These are phyloP conservation scores for Serendipita sp. DNA, from an alignment of 768 basidiomycete species.

Conservation along the genomic window DNA sequence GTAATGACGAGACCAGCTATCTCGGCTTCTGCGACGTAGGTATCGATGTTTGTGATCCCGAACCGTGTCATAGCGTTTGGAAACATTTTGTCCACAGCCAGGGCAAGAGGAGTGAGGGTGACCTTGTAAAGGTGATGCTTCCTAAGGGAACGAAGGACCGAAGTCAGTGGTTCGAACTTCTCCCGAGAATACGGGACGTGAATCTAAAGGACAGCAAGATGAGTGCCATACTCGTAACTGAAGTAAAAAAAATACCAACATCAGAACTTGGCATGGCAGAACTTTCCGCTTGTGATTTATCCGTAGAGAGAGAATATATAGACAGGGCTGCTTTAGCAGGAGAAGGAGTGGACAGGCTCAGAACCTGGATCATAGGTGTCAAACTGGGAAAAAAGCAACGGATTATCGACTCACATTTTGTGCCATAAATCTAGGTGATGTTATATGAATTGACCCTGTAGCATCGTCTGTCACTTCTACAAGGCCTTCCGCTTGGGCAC, in stretches of 20 bases:
- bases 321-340: not conserved
- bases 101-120: not conserved
- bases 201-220: not conserved
- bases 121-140: constrained; percentile 4
- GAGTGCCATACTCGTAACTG: not conserved
- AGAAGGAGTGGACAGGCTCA: not conserved
- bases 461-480: not conserved
- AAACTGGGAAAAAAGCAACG: not conserved
- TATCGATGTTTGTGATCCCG: not conserved
- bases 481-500: not conserved
- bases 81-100: constrained; percentile 1
- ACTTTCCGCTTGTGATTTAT: constrained; percentile 3
- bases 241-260: not conserved
- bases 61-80: constrained; percentile 1
- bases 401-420: not conserved
- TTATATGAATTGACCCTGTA: not conserved
- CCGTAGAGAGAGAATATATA: constrained; percentile 3
- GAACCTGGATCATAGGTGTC: not conserved
- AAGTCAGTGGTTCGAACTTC: not conserved
- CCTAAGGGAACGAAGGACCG: not conserved
- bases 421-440: not conserved
- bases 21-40: not conserved
- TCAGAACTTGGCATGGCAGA: constrained; percentile 3
- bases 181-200: not conserved
- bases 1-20: constrained; percentile 3